phyloP scores from a whole-genome alignment of 768 basidiomycete genomes.

The Lentinula edodes region DNA sequence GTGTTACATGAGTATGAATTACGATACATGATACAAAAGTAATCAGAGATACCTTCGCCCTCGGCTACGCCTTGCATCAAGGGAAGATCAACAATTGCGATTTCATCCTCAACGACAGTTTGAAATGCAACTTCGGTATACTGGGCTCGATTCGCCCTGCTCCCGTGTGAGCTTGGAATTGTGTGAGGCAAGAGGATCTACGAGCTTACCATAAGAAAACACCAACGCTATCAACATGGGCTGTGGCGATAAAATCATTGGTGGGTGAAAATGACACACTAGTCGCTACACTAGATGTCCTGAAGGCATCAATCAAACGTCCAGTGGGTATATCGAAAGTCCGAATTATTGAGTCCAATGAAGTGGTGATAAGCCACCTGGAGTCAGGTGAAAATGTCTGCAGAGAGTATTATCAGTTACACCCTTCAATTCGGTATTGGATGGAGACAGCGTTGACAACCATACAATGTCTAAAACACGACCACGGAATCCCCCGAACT shows the following conservation, averaged over 20 bases:
- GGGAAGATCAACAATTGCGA: conserved; percentile 68
- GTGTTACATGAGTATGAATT: conserved; percentile 27
- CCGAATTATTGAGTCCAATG: conserved; percentile 86
- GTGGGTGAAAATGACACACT: conserved; percentile 92
- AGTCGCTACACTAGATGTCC: conserved; percentile 81
- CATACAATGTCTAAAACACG: conserved; percentile 86
- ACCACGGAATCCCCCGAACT: conserved; percentile 77
- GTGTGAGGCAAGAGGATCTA: background rate
- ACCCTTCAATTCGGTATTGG: conserved; percentile 4
- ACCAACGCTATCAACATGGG: conserved; percentile 92
- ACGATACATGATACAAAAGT: background rate
- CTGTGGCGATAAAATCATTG: conserved; percentile 91
- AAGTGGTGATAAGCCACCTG: conserved; percentile 85
- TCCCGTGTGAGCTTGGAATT: conserved; percentile 6
- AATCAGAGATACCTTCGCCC: conserved; percentile 58
- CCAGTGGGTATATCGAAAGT: conserved; percentile 97
- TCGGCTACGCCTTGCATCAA: conserved; percentile 79
- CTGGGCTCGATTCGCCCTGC: conserved; percentile 93
- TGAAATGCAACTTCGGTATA: conserved; percentile 82
- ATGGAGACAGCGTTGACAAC: conserved; percentile 3
- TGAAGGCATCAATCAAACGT: conserved; percentile 86
- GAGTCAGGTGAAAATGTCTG: conserved; percentile 95
- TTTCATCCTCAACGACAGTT: conserved; percentile 70
- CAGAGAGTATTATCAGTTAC: background rate
- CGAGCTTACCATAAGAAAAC: conserved; percentile 78